Evolutionary conservation across 1,284 basidiomycete species (phyloP).

Genomic region (Apiotrichum gracile): DNA sequence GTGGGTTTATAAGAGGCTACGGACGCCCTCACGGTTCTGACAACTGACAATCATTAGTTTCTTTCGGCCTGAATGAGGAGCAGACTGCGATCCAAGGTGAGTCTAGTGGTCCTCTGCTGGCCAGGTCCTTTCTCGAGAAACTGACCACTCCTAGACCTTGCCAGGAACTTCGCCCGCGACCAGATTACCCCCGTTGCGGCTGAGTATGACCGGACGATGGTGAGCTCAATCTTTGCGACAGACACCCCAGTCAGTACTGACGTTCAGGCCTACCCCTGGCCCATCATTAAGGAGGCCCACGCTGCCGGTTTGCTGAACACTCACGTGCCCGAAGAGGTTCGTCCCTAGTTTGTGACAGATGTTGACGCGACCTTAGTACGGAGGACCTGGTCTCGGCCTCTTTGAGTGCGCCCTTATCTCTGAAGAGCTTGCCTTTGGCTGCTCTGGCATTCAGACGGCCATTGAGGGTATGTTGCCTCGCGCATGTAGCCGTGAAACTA

Average conservation of each 20-base stretch:
- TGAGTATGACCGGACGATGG: slow-evolving; percentile 50
- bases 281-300: slow-evolving; percentile 53
- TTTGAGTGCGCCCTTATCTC: slow-evolving; percentile 52
- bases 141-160: slow-evolving; percentile 45
- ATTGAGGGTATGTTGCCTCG: slow-evolving; percentile 37
- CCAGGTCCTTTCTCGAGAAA: too few relatives aligned
- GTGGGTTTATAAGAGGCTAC: neutral
- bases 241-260: too few relatives aligned
- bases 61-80: slow-evolving; percentile 33
- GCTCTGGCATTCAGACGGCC: slow-evolving; percentile 53
- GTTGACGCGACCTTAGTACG: slow-evolving; percentile 42
- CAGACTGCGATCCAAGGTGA: slow-evolving; percentile 40
- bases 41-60: slow-evolving; percentile 16
- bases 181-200: slow-evolving; percentile 52
- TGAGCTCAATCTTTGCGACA: slow-evolving; percentile 8
- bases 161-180: slow-evolving; percentile 50
- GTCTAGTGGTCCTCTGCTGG: too few relatives aligned
- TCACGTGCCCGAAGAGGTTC: slow-evolving; percentile 49
- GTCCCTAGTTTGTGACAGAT: slow-evolving; percentile 4
- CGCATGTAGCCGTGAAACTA: neutral
- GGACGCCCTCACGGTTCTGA: neutral
- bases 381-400: slow-evolving; percentile 52
- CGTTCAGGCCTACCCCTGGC: slow-evolving; percentile 51
- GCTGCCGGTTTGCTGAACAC: slow-evolving; percentile 50
- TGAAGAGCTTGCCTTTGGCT: slow-evolving; percentile 51